phyloP scores from a whole-genome alignment of 306 rosid species.

The Lagenaria siceraria region DNA sequence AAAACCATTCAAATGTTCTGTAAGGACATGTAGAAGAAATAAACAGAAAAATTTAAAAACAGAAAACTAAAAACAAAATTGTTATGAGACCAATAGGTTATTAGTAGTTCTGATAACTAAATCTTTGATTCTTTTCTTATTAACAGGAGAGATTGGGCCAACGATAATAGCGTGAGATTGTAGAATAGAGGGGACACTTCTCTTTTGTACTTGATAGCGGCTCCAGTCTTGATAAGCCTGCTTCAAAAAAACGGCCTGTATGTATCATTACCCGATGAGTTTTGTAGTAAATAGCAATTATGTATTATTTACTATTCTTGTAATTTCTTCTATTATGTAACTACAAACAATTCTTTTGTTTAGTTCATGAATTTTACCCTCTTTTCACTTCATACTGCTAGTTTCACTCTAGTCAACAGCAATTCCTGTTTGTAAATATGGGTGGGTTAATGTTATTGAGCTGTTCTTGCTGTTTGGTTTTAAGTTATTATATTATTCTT shows the following conservation, averaged over 20 bases:
- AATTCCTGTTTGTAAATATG: background rate
- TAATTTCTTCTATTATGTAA: background rate
- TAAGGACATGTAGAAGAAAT: no score
- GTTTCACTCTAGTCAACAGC: background rate
- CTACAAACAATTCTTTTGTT: background rate
- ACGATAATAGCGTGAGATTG: conserved; percentile 17
- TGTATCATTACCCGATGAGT: background rate
- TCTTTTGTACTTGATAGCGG: background rate
- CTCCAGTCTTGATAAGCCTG: background rate
- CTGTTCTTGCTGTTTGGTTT: background rate
- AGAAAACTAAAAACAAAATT: background rate
- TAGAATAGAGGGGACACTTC: background rate
- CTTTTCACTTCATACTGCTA: background rate
- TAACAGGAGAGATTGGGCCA: conserved; percentile 80
- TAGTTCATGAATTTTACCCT: background rate
- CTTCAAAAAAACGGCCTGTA: background rate
- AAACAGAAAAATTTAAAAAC: background rate
- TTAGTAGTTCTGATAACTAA: background rate
- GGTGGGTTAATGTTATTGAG: background rate
- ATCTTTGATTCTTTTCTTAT: conserved; percentile 5
- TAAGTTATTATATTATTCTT: background rate
- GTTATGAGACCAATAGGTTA: background rate
- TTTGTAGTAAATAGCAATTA: background rate
- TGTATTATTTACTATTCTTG: background rate
- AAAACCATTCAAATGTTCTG: no score